Conservation (phyloP, 2,329 filamentous ascomycete genomes). For the Clarireedia hainanense region DNA sequence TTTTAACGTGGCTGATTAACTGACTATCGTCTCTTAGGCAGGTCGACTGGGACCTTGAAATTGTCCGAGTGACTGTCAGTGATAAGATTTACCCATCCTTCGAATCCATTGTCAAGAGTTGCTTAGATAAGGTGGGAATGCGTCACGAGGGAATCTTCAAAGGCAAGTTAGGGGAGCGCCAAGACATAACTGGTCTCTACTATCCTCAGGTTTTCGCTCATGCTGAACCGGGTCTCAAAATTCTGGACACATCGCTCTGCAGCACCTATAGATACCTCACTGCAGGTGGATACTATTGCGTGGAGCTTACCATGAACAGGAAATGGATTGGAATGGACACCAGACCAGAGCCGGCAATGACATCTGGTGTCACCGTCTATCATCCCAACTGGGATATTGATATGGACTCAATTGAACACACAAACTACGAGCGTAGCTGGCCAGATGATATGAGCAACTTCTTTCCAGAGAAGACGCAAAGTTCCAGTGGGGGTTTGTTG, state of each 20-base stretch:
- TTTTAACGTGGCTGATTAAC: neutral
- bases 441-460: conserved; percentile 16
- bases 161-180: conserved; percentile 1
- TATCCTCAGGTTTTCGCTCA: conserved; percentile 20
- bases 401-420: conserved; percentile 21
- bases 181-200: conserved; percentile 18
- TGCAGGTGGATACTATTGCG: conserved; percentile 17
- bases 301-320: conserved; percentile 27
- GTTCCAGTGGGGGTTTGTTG: conserved; percentile 12
- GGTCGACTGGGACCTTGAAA: conserved; percentile 26
- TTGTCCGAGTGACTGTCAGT: conserved; percentile 24
- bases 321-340: conserved; percentile 21
- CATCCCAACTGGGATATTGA: conserved; percentile 20
- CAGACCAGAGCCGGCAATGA: conserved; percentile 18
- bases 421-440: conserved; percentile 19
- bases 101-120: conserved; percentile 15
- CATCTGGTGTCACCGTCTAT: neutral
- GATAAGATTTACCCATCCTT: conserved; percentile 14
- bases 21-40: conserved; percentile 13
- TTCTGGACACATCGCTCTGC: conserved; percentile 18
- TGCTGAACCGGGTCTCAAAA: conserved; percentile 8
- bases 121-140: conserved; percentile 10
- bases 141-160: neutral
- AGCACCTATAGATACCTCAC: conserved; percentile 23
- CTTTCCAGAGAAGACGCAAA: conserved; percentile 12